These are phyloP conservation scores for Leptodermis oblonga DNA, from an alignment of 257 asterid species.

Conservation along the genomic window DNA sequence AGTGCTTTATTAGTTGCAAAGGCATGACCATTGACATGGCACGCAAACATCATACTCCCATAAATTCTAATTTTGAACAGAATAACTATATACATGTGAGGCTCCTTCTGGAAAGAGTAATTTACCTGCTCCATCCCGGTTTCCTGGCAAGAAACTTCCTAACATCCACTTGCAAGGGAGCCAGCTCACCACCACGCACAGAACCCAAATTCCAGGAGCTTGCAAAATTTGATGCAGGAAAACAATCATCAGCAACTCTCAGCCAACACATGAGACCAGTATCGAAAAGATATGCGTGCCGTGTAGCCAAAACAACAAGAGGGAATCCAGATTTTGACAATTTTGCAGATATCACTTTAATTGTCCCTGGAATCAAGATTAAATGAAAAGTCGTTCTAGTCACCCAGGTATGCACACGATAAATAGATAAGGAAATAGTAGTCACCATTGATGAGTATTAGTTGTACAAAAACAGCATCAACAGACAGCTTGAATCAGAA, in stretches of 20 bases:
- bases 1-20: neutral
- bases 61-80: neutral
- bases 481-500: neutral
- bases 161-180: conserved; percentile 83
- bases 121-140: conserved; percentile 96
- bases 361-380: conserved; percentile 48
- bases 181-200: conserved; percentile 86
- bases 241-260: conserved; percentile 93
- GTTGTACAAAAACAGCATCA: neutral
- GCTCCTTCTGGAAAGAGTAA: conserved; percentile 1
- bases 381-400: conserved; percentile 3
- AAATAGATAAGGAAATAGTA: neutral
- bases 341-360: conserved; percentile 88
- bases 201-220: conserved; percentile 88
- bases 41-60: neutral
- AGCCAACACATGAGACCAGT: conserved; percentile 85
- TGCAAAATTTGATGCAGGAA: conserved; percentile 88
- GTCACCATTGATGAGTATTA: neutral
- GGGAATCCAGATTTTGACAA: conserved; percentile 86
- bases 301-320: conserved; percentile 83
- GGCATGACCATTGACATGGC: neutral
- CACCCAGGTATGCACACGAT: neutral
- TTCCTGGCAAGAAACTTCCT: conserved; percentile 82
- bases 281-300: conserved; percentile 88
- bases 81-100: neutral